A percentile compares a stretch with the other conserved stretches of the same genome.
These are phyloP conservation scores for Scutellaria minor DNA, from an alignment of 257 asterid genomes.

Conservation along the genomic window DNA sequence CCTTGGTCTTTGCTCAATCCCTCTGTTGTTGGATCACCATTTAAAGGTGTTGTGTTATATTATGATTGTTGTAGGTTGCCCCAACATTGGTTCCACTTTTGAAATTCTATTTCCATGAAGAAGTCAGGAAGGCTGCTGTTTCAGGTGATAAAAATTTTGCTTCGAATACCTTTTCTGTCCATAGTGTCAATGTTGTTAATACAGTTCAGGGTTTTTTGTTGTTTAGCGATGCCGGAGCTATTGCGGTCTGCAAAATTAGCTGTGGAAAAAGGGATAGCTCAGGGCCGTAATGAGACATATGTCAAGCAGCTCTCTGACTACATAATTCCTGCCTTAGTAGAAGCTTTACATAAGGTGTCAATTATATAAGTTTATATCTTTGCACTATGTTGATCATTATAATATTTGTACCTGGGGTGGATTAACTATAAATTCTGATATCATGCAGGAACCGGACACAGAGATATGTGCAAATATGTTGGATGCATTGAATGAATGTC, in stretches of 20 bases:
- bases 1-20: slow-evolving; percentile 25
- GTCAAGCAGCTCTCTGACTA: slow-evolving; percentile 78
- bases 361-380: slow-evolving; percentile 6
- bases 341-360: slow-evolving; percentile 83
- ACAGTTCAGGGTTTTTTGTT: slow-evolving; percentile 27
- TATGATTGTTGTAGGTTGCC: slow-evolving; percentile 68
- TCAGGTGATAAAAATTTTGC: slow-evolving; percentile 57
- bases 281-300: slow-evolving; percentile 79
- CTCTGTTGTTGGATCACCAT: slow-evolving; percentile 16
- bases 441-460: slow-evolving; percentile 89
- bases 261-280: slow-evolving; percentile 91
- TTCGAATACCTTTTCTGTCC: not conserved
- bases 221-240: slow-evolving; percentile 90
- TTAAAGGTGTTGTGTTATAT: slow-evolving; percentile 19
- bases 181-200: slow-evolving; percentile 14
- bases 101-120: slow-evolving; percentile 94
- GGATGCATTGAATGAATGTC: slow-evolving; percentile 89
- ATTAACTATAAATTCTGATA: slow-evolving; percentile 25
- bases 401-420: not conserved
- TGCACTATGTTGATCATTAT: too few species aligned
- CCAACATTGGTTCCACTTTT: slow-evolving; percentile 88
- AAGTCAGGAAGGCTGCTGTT: slow-evolving; percentile 96
- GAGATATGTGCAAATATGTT: slow-evolving; percentile 88
- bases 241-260: slow-evolving; percentile 92
- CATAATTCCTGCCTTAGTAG: slow-evolving; percentile 80